Evolutionary conservation across 2,329 filamentous ascomycete genomes (phyloP).

Genomic region (Cladosporium sphaerospermum): DNA sequence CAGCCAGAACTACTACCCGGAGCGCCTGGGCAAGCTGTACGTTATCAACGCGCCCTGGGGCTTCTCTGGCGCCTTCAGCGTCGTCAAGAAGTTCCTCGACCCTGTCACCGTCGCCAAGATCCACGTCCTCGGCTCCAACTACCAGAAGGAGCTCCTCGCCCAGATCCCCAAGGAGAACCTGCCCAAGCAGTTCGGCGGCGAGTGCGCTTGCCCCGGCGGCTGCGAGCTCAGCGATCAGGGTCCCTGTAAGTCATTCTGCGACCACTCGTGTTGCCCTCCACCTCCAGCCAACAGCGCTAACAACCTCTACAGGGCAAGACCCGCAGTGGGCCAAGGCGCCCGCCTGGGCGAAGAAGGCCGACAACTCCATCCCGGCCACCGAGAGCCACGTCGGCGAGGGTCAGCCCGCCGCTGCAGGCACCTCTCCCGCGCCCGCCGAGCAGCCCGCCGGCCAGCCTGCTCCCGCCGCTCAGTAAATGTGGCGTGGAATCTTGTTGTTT

Average conservation of each 20-base stretch:
- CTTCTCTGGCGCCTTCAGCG: conserved; percentile 76
- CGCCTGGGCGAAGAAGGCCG: conserved; percentile 40
- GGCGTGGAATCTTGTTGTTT: neutral
- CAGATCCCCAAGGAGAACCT: conserved; percentile 89
- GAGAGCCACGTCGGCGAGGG: conserved; percentile 27
- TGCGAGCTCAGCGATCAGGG: conserved; percentile 84
- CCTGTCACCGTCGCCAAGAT: conserved; percentile 97
- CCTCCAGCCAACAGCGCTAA: conserved; percentile 10
- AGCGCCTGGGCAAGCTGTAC: conserved; percentile 92
- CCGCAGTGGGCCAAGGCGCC: conserved; percentile 57
- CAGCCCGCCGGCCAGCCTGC: conserved; percentile 22
- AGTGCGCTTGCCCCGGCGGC: conserved; percentile 73
- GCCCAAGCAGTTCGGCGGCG: conserved; percentile 77
- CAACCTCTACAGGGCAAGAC: conserved; percentile 50
- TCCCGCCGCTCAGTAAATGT: conserved; percentile 15
- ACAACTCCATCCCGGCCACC: conserved; percentile 28
- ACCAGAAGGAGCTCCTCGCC: conserved; percentile 74
- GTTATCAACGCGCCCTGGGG: conserved; percentile 98
- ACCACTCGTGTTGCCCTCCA: neutral
- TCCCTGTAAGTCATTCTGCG: conserved; percentile 53
- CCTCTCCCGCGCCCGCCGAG: conserved; percentile 9
- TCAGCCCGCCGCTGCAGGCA: conserved; percentile 18
- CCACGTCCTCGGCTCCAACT: conserved; percentile 73
- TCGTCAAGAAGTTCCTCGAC: conserved; percentile 91
- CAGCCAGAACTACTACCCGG: conserved; percentile 98